Conservation (phyloP, 2,329 filamentous ascomycete genomes). For the Aureobasidium mangrovei region DNA sequence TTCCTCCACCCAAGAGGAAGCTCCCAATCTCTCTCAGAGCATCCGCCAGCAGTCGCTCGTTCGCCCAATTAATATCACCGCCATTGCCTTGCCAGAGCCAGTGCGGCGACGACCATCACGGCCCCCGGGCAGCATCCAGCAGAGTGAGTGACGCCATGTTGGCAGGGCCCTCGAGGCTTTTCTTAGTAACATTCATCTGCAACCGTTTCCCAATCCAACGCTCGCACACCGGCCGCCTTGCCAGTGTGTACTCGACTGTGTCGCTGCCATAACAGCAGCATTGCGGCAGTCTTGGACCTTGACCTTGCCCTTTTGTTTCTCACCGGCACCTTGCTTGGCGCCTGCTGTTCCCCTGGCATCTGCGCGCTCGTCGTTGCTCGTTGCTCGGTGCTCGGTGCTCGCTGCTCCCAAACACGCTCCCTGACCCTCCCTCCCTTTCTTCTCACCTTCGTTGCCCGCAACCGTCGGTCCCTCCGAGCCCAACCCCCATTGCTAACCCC, state of each 20-base stretch:
- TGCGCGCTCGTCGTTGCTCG: neutral
- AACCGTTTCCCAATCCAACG: conserved; percentile 7
- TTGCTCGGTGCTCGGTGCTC: neutral
- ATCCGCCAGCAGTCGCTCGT: neutral
- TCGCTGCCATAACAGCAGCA: too few species aligned
- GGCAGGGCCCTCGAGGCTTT: conserved; percentile 1
- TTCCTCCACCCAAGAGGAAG: neutral
- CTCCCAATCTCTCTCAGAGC: neutral
- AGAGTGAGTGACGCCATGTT: too few species aligned
- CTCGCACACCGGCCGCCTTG: too few species aligned
- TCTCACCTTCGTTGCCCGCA: neutral
- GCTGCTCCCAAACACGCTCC: neutral
- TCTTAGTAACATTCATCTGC: conserved; percentile 8
- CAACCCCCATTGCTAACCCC: conserved; percentile 3
- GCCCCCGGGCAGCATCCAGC: too few species aligned
- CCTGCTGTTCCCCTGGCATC: neutral
- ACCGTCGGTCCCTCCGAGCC: neutral
- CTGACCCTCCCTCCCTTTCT: neutral
- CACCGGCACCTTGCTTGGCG: neutral
- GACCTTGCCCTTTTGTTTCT: too few species aligned
- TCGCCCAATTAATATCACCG: conserved; percentile 5
- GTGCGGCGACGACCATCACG: too few species aligned
- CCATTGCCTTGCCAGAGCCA: neutral
- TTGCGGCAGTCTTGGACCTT: too few species aligned
- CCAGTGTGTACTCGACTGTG: too few species aligned